Percentiles rank a stretch among this genome's conserved stretches.
phyloP scores from a whole-genome alignment of 208 protist genomes.

The Trypanosoma conorhini region DNA sequence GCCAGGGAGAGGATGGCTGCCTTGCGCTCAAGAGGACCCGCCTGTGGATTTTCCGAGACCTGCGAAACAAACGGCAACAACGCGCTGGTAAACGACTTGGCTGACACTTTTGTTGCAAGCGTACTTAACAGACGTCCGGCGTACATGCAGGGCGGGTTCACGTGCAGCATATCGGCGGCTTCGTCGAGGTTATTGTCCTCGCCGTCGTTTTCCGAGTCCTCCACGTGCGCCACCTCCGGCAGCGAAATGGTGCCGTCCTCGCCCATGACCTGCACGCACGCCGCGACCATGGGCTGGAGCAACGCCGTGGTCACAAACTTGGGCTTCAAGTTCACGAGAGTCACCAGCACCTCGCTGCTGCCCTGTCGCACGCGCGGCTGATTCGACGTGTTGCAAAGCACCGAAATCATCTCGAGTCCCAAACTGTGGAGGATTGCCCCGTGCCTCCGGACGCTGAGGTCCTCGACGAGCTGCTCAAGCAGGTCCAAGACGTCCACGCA shows the following conservation, averaged over 20 bases:
- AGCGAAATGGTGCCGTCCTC: slow-evolving; percentile 78
- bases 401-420: slow-evolving; percentile 32
- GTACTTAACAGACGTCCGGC: slow-evolving; percentile 65
- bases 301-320: slow-evolving; percentile 64
- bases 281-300: slow-evolving; percentile 58
- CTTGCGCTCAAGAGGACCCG: slow-evolving; percentile 54
- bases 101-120: slow-evolving; percentile 48
- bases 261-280: slow-evolving; percentile 64
- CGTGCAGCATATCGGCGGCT: slow-evolving; percentile 60
- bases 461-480: slow-evolving; percentile 54
- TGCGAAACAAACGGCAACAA: slow-evolving; percentile 55
- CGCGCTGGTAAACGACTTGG: slow-evolving; percentile 55
- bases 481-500: slow-evolving; percentile 72
- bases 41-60: slow-evolving; percentile 42
- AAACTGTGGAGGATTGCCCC: slow-evolving; percentile 34
- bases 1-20: slow-evolving; percentile 76
- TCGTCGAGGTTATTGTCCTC: slow-evolving; percentile 40
- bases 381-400: slow-evolving; percentile 38
- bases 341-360: slow-evolving; percentile 41
- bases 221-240: slow-evolving; percentile 35
- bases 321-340: slow-evolving; percentile 51
- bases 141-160: slow-evolving; percentile 63
- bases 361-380: slow-evolving; percentile 58
- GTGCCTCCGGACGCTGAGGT: slow-evolving; percentile 57
- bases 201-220: slow-evolving; percentile 34